Evolutionary conservation across 306 rosid species (phyloP).

Genomic region (Quercus parvula): DNA sequence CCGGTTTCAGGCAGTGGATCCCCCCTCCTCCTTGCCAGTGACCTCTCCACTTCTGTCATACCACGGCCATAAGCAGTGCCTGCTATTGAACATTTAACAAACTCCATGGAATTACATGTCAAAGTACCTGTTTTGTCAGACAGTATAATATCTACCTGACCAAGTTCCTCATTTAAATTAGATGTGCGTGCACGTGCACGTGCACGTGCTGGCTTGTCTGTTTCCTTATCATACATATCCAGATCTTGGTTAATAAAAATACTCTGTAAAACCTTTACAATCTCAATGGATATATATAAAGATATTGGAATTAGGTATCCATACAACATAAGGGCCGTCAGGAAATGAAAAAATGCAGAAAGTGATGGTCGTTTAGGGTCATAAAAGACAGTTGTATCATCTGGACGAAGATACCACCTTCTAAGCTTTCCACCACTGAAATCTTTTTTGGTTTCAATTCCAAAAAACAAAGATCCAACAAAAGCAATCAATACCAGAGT

Average conservation of each 20-base stretch:
- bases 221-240: conserved; percentile 27
- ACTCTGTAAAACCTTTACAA: conserved; percentile 37
- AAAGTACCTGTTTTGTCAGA: conserved; percentile 37
- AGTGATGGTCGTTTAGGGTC: not conserved
- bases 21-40: no score
- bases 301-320: conserved; percentile 43
- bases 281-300: conserved; percentile 35
- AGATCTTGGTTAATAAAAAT: conserved; percentile 31
- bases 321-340: conserved; percentile 27
- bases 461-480: no score
- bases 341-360: conserved; percentile 24
- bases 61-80: conserved; percentile 32
- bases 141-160: conserved; percentile 32
- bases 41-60: not conserved
- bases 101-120: conserved; percentile 42
- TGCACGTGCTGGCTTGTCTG: conserved; percentile 14
- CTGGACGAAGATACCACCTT: conserved; percentile 25
- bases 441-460: no score
- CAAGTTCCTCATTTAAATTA: conserved; percentile 20
- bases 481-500: conserved; percentile 26
- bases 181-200: conserved; percentile 28
- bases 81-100: conserved; percentile 38
- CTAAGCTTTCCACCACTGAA: not conserved
- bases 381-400: not conserved
- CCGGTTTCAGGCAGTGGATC: not conserved